These are phyloP conservation scores for Nicotiana attenuata DNA, from an alignment of 257 asterid species.

Conservation along the genomic window DNA sequence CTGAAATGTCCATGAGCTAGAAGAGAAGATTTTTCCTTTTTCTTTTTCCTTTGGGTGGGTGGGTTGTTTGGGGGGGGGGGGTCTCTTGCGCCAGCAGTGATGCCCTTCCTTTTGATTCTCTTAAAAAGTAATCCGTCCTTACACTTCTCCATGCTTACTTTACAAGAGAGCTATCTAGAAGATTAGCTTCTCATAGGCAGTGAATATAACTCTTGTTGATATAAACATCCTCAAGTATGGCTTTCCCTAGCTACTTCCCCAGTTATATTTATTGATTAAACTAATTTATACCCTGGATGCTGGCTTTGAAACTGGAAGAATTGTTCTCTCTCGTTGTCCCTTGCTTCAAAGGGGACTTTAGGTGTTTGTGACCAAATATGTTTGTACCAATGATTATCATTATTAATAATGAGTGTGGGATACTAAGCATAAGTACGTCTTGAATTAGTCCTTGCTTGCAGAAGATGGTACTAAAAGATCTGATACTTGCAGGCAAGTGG, in stretches of 20 bases:
- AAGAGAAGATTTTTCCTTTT: background rate
- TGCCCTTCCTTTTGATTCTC: background rate
- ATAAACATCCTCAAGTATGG: background rate
- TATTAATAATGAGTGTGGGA: background rate
- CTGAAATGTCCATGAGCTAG: background rate
- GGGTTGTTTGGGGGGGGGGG: background rate
- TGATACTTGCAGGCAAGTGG: constrained; percentile 84
- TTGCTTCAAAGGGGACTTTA: background rate
- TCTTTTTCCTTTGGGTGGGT: background rate
- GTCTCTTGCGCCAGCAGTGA: background rate
- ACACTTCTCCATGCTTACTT: background rate
- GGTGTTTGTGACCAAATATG: background rate
- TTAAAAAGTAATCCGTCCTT: background rate
- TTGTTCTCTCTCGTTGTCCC: background rate
- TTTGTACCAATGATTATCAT: background rate
- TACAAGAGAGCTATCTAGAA: background rate
- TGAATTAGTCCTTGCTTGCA: constrained; percentile 5
- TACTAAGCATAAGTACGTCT: background rate
- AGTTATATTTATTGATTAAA: background rate
- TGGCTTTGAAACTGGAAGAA: constrained; percentile 4
- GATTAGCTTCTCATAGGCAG: background rate
- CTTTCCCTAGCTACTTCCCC: background rate
- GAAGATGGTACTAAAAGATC: background rate
- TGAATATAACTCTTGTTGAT: background rate
- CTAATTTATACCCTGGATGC: background rate